Conservation (phyloP, 768 basidiomycete genomes). For the Hemileccinum impolitum region DNA sequence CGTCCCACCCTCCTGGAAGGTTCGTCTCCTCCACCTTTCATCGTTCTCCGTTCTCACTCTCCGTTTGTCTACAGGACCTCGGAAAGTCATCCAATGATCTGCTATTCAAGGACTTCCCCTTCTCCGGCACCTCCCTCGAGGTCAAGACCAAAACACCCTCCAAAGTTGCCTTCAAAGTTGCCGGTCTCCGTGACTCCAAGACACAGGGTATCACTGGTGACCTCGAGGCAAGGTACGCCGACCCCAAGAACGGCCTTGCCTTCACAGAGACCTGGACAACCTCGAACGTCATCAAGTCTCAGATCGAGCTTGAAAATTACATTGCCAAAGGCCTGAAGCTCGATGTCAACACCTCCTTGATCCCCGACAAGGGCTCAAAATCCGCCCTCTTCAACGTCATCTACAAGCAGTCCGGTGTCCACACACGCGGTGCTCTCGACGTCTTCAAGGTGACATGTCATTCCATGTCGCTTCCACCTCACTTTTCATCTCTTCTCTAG, state of each 20-base stretch:
- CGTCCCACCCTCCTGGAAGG: constrained; percentile 97
- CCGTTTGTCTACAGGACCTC: constrained; percentile 58
- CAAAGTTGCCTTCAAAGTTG: constrained; percentile 91
- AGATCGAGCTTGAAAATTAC: constrained; percentile 95
- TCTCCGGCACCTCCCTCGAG: constrained; percentile 68
- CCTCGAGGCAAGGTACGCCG: constrained; percentile 91
- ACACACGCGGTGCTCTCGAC: constrained; percentile 88
- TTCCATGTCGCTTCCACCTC: neutral
- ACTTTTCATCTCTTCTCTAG: constrained; percentile 38
- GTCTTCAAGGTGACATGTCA: constrained; percentile 76
- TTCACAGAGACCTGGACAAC: constrained; percentile 98
- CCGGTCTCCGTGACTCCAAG: constrained; percentile 77
- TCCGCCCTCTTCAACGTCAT: constrained; percentile 75
- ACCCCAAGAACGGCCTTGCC: constrained; percentile 89
- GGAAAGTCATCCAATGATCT: constrained; percentile 98
- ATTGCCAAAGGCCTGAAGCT: constrained; percentile 97
- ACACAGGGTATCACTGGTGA: constrained; percentile 76
- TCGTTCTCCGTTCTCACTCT: neutral
- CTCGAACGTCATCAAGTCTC: constrained; percentile 84
- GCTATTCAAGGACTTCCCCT: constrained; percentile 88
- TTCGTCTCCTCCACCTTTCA: constrained; percentile 18
- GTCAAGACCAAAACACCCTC: constrained; percentile 89
- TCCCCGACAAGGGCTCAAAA: constrained; percentile 86
- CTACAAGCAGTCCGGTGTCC: constrained; percentile 96
- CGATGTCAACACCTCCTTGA: constrained; percentile 78